A percentile compares a stretch with the other conserved stretches of the same genome.
phyloP scores from a whole-genome alignment of 2,329 filamentous ascomycete genomes.

The Fonsecaea erecta region DNA sequence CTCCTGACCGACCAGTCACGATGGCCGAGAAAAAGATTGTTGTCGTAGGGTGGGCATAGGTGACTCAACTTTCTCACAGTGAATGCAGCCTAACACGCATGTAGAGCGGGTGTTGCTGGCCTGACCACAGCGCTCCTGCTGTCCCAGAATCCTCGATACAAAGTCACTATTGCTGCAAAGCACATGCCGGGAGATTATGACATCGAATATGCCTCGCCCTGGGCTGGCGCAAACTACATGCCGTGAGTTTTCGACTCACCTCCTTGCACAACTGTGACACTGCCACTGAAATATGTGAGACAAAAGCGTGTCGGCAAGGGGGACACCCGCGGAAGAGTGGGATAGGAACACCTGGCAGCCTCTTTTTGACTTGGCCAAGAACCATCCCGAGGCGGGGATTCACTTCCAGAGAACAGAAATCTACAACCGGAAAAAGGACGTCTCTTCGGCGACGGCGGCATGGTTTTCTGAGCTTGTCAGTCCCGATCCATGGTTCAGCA shows the following conservation, averaged over 20 bases:
- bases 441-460: conserved; percentile 56
- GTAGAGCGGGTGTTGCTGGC: conserved; percentile 50
- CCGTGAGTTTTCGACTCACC: conserved; percentile 57
- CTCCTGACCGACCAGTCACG: background rate
- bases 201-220: conserved; percentile 80
- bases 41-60: conserved; percentile 44
- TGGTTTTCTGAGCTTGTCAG: conserved; percentile 71
- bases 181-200: conserved; percentile 82
- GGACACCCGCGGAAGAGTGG: conserved; percentile 50
- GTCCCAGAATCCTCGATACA: conserved; percentile 55
- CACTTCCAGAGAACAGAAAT: conserved; percentile 69
- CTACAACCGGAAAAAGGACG: conserved; percentile 69
- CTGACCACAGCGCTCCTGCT: conserved; percentile 64
- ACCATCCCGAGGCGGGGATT: conserved; percentile 73
- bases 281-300: background rate
- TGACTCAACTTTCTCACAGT: conserved; percentile 1
- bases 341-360: conserved; percentile 66
- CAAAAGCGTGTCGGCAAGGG: conserved; percentile 41
- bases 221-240: conserved; percentile 76
- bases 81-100: conserved; percentile 2
- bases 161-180: conserved; percentile 72
- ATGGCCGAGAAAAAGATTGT: conserved; percentile 43
- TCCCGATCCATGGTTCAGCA: conserved; percentile 73
- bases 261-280: background rate
- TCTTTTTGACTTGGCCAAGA: conserved; percentile 59